Conservation (phyloP, 2,329 filamentous ascomycete genomes). For the Aspergillus floridensis region DNA sequence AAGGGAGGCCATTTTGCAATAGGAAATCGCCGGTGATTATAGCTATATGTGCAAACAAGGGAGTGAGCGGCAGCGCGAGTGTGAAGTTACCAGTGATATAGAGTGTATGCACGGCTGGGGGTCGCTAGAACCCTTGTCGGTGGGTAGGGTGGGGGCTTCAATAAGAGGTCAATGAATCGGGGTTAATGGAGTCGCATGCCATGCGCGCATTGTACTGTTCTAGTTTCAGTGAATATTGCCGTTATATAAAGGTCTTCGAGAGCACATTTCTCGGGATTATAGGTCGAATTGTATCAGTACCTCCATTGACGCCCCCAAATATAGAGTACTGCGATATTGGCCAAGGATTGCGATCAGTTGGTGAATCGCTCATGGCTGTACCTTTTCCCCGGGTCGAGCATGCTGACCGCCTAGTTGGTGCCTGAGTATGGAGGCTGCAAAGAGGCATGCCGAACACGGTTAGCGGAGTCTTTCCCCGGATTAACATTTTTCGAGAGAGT, state of each 20-base stretch:
- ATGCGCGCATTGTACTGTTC: not conserved
- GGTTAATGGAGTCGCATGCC: not conserved
- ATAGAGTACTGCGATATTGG: not conserved
- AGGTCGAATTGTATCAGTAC: not conserved
- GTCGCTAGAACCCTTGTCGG: not conserved
- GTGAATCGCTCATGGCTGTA: not conserved
- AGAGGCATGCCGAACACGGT: too few species aligned
- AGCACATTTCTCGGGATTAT: not conserved
- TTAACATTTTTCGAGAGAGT: too few species aligned
- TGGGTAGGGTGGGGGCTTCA: not conserved
- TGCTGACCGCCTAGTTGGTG: not conserved
- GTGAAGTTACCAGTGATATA: not conserved
- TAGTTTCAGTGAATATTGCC: not conserved
- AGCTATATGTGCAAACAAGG: not conserved
- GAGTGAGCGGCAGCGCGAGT: not conserved
- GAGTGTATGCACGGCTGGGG: not conserved
- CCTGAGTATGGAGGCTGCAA: not conserved
- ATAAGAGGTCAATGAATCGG: not conserved
- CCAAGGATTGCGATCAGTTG: not conserved
- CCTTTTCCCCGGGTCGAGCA: not conserved
- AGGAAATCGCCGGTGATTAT: not conserved
- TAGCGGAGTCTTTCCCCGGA: too few species aligned
- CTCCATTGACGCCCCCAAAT: not conserved
- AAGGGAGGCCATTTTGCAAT: conserved; percentile 31
- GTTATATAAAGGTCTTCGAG: not conserved